Base-by-base conservation (phyloP, 202 grass and related monocot genomes). In the Carex arenaria region DNA sequence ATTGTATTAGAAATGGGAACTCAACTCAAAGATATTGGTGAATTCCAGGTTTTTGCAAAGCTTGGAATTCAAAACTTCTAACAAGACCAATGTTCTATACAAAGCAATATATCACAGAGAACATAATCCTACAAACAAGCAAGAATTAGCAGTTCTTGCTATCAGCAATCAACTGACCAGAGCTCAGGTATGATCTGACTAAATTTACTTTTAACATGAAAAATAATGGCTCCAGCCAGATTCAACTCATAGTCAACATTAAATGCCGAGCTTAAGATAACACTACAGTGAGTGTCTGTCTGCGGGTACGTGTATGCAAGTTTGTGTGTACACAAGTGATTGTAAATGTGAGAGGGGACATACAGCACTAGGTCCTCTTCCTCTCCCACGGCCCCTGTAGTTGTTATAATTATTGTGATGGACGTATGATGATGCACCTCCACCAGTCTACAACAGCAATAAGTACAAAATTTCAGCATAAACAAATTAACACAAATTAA, bases 321-420 rank as follows among this genome's bases (percentile, higher is more conserved):
- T 59, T 76, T 53, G 22, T 60, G 30, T 59, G 30, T 38, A 4
- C 7, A 11, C 8, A 22, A 72, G 5, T 19, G 28, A 57, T 38
- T 78, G 47, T 47, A 53, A 82, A 7, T 51, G 63, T 28, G 43
- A 52, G 22, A 66, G 36, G 20, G 19, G 43, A 30, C 62, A 54
- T 82, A 82, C 80, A 67, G 80, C 80, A 67, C 89, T 90, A 65
- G 77, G 77, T n/a, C 82, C 82, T 86, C 93, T 89, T 87, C 94
- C 94, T 86, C 86, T 89, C 84, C 92, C 90, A 51, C 85, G 90
- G 22, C 87, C 87, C 88, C 90, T 85, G 62, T 69, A 82, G 23
- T 82, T 82, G 47, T 82, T 82, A 67, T 82, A 53, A 85, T 84
- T 89, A 9, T 91, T 85, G 87, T 91, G 90, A 75, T 87, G 87